A percentile compares a stretch with the other conserved stretches of the same genome.
phyloP scores from a whole-genome alignment of 2,329 filamentous ascomycete genomes.

The Fusarium goolgardi region DNA sequence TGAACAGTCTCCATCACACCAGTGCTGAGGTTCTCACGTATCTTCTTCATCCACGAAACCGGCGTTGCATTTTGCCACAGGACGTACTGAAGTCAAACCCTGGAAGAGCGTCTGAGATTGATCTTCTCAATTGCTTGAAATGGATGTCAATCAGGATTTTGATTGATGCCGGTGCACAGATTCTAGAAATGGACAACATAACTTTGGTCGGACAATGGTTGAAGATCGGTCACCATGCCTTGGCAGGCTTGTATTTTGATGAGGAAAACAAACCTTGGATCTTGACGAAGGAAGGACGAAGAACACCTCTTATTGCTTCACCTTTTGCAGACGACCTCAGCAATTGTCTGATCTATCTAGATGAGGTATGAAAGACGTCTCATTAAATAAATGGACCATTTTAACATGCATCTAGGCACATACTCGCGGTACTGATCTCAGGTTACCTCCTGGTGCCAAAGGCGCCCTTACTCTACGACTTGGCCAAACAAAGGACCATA shows the following conservation, averaged over 20 bases:
- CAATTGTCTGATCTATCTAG: slow-evolving; percentile 63
- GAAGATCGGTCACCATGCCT: slow-evolving; percentile 54
- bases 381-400: not conserved
- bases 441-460: slow-evolving; percentile 58
- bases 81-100: slow-evolving; percentile 53
- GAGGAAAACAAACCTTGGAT: slow-evolving; percentile 40
- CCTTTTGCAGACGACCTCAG: slow-evolving; percentile 39
- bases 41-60: slow-evolving; percentile 65
- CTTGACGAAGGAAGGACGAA: slow-evolving; percentile 27
- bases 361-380: slow-evolving; percentile 60
- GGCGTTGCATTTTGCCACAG: slow-evolving; percentile 55
- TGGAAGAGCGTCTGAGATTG: slow-evolving; percentile 52
- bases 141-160: slow-evolving; percentile 60
- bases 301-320: slow-evolving; percentile 36
- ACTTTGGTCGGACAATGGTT: slow-evolving; percentile 64
- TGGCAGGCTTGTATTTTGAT: slow-evolving; percentile 66
- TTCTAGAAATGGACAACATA: slow-evolving; percentile 70
- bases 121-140: slow-evolving; percentile 49
- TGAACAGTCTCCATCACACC: slow-evolving; percentile 67
- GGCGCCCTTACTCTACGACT: slow-evolving; percentile 68
- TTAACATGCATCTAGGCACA: slow-evolving; percentile 33
- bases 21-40: slow-evolving; percentile 73
- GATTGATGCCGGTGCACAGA: slow-evolving; percentile 73
- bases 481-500: slow-evolving; percentile 69
- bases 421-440: slow-evolving; percentile 65